A percentile compares a stretch with the other conserved stretches of the same genome.
These are phyloP conservation scores for Phyllosticta citriasiana DNA, from an alignment of 2,329 filamentous ascomycete genomes.

Conservation along the genomic window DNA sequence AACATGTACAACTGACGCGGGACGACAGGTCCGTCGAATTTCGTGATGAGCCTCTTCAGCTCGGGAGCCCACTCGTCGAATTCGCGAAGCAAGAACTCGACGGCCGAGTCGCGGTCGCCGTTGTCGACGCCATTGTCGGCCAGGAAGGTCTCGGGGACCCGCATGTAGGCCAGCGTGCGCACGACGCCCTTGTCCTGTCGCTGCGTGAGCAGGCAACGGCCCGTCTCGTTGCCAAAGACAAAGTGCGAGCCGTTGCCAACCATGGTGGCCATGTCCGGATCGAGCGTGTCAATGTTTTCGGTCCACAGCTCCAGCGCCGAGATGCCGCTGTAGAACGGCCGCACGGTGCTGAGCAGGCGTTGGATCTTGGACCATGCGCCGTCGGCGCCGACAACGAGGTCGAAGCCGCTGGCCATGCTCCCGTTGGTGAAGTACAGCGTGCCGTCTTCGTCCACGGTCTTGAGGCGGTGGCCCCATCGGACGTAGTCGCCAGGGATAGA, in stretches of 20 bases:
- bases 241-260: slow-evolving; percentile 27
- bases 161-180: slow-evolving; percentile 28
- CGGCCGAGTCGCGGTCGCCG: slow-evolving; percentile 27
- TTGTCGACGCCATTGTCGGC: slow-evolving; percentile 38
- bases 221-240: slow-evolving; percentile 19
- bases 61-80: slow-evolving; percentile 18
- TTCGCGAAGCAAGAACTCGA: slow-evolving; percentile 26
- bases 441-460: neutral
- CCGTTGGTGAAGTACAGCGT: slow-evolving; percentile 3
- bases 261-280: slow-evolving; percentile 34
- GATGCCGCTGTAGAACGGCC: slow-evolving; percentile 40
- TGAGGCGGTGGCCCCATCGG: slow-evolving; percentile 31
- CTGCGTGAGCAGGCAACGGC: slow-evolving; percentile 31
- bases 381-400: slow-evolving; percentile 40
- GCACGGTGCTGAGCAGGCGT: slow-evolving; percentile 20
- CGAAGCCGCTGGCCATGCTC: slow-evolving; percentile 24
- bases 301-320: slow-evolving; percentile 35
- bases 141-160: slow-evolving; percentile 29
- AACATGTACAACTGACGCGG: slow-evolving; percentile 41
- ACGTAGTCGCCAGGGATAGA: slow-evolving; percentile 38
- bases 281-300: slow-evolving; percentile 30
- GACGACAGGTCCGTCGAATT: slow-evolving; percentile 10
- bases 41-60: slow-evolving; percentile 14
- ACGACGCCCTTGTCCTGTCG: slow-evolving; percentile 42
- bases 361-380: slow-evolving; percentile 36